Evolutionary conservation across 2,329 filamentous ascomycete genomes (phyloP), one percentile per base, ranked within the genome.

Genomic region (Emmonsiellopsis sp.): DNA sequence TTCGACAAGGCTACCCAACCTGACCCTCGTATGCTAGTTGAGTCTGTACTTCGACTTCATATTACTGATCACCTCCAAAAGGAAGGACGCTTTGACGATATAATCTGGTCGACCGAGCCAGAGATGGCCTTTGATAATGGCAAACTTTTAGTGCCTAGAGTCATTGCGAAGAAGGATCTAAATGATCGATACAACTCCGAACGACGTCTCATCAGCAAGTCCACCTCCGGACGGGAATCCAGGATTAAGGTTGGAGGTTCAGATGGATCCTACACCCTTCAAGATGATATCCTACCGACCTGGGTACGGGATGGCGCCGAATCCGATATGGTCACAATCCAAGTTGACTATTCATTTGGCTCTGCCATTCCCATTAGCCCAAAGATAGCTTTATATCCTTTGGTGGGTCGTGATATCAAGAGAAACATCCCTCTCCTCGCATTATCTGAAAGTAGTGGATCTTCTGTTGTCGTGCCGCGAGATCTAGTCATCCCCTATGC

Each of bases 41-140:
- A 60, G 42, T 36, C 36, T n/a, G 27, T 62, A 5, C 51, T 63
- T 46, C 45, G 49, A 13, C 52, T 14, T 40, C 34, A 39, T 33
- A 36, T 36, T 21, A 52, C 45, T 32, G 56, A 56, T 48, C 48
- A 34, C 34, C 40, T 49, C 6, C 21, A n/a, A 13, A 49, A 49
- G 14, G 21, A 37, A 34, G 46, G 46, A 49, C 46, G 14, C 32
- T 36, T 21, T 7, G 42, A 53, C 21, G 40, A 37, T 27, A 32
- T 55, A 27, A 33, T 57, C 5, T 58, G 56, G 56, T 50, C 51
- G 14, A 54, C 34, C 14, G 57, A 58, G 43, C 55, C 53, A 9
- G 57, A 58, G 44, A 32, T 53, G 0, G 34, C 43, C 2, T 32
- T 58, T 27, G 51, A 58, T 2, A 8, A 47, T 9, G 51, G 51